A percentile compares a stretch with the other conserved stretches of the same genome.
Conservation (phyloP, 768 basidiomycete genomes). For the Naganishia randhawae region DNA sequence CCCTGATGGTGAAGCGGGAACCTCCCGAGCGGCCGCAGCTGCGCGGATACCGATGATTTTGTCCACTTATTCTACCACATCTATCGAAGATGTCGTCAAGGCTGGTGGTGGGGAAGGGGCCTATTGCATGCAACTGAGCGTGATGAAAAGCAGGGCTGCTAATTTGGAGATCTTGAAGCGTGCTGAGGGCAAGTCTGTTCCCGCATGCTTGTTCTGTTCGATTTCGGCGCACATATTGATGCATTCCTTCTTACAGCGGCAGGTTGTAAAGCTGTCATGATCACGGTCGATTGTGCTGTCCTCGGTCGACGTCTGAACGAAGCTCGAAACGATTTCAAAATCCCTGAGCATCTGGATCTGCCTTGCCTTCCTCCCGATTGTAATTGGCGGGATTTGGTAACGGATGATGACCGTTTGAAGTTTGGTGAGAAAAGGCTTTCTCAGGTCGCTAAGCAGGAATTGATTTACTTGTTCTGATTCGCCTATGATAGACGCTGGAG, state of each 20-base stretch:
- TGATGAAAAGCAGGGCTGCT: background rate
- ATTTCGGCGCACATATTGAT: background rate
- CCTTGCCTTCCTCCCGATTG: background rate
- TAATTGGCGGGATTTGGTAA: background rate
- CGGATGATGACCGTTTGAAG: background rate
- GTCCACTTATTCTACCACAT: background rate
- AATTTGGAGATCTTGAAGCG: background rate
- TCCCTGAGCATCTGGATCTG: background rate
- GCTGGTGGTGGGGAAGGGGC: background rate
- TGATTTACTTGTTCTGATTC: too few species aligned
- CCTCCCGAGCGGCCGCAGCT: background rate
- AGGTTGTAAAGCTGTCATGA: background rate
- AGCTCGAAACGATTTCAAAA: slow-evolving; percentile 10
- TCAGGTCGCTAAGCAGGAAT: too few species aligned
- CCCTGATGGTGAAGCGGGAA: background rate
- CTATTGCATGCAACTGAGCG: background rate
- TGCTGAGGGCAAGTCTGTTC: background rate
- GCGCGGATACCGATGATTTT: background rate
- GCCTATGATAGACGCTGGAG: background rate
- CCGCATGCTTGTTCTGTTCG: background rate
- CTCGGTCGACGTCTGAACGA: slow-evolving; percentile 27
- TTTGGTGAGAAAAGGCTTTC: background rate
- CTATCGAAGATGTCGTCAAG: background rate
- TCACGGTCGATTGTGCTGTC: background rate
- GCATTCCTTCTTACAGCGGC: background rate